Evolutionary conservation across 2,329 filamentous ascomycete genomes (phyloP).

Genomic region (Talaromyces sp.): DNA sequence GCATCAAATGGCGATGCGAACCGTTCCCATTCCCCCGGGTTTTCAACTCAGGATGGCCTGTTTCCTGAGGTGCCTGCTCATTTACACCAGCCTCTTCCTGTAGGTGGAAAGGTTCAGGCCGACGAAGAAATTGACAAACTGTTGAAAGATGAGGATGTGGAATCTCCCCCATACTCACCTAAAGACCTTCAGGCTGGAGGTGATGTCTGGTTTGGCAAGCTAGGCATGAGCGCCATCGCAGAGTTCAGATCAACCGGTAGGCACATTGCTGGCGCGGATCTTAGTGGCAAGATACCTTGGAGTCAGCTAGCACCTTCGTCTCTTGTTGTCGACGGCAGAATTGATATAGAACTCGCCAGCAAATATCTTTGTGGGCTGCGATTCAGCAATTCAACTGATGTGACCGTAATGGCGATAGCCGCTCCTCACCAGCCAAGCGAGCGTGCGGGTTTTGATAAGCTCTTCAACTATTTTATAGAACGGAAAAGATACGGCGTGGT

Average conservation of each 20-base stretch:
- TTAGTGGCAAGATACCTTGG: constrained; percentile 65
- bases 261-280: constrained; percentile 77
- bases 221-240: constrained; percentile 72
- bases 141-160: constrained; percentile 73
- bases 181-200: constrained; percentile 67
- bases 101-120: constrained; percentile 48
- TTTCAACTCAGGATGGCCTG: constrained; percentile 38
- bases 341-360: constrained; percentile 74
- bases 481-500: constrained; percentile 85
- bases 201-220: constrained; percentile 70
- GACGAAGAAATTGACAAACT: constrained; percentile 89
- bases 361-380: constrained; percentile 86
- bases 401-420: constrained; percentile 71
- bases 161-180: constrained; percentile 78
- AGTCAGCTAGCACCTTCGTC: constrained; percentile 65
- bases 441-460: constrained; percentile 60
- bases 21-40: constrained; percentile 69
- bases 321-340: constrained; percentile 61
- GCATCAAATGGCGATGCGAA: constrained; percentile 51
- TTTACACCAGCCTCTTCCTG: constrained; percentile 37
- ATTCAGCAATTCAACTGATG: constrained; percentile 75
- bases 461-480: constrained; percentile 82
- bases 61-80: constrained; percentile 40
- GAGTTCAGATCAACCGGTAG: constrained; percentile 72
- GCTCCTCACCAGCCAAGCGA: constrained; percentile 56